These are phyloP conservation scores for Dothideomycetes sp. DNA, from an alignment of 2,329 filamentous ascomycete species.

Conservation along the genomic window DNA sequence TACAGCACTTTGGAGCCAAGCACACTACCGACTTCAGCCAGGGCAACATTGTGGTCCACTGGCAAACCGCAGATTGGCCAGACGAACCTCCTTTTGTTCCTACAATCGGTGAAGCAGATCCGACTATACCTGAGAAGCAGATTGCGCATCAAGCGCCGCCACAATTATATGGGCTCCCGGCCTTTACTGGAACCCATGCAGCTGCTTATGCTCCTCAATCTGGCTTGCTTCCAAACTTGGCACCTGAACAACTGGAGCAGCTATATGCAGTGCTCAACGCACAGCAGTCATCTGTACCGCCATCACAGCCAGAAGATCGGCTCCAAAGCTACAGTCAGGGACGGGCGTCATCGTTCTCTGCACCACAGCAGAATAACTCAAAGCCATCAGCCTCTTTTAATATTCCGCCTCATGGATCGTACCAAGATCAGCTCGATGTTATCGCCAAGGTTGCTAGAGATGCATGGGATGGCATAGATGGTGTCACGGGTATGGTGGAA, in stretches of 20 bases:
- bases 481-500: conserved; percentile 50
- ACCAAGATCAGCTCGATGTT: conserved; percentile 6
- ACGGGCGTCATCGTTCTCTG: too few species aligned
- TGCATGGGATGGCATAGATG: conserved; percentile 51
- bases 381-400: too few species aligned
- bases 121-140: conserved; percentile 1
- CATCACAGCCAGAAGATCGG: neutral
- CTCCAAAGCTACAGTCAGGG: neutral
- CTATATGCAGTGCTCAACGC: neutral
- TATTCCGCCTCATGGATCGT: too few species aligned
- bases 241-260: neutral
- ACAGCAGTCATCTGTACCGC: neutral
- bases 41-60: conserved; percentile 64
- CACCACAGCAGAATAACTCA: neutral
- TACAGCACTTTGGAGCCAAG: conserved; percentile 77
- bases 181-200: too few species aligned
- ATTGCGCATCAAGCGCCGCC: neutral
- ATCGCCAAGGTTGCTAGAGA: conserved; percentile 46
- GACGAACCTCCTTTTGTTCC: conserved; percentile 57
- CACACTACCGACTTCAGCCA: conserved; percentile 60
- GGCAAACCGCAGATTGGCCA: conserved; percentile 70
- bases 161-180: too few species aligned
- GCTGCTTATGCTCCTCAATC: too few species aligned
- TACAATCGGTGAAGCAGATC: conserved; percentile 3
- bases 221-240: neutral